Evolutionary conservation across 2,329 filamentous ascomycete species (phyloP).

Genomic region (Orbilia brochopaga): DNA sequence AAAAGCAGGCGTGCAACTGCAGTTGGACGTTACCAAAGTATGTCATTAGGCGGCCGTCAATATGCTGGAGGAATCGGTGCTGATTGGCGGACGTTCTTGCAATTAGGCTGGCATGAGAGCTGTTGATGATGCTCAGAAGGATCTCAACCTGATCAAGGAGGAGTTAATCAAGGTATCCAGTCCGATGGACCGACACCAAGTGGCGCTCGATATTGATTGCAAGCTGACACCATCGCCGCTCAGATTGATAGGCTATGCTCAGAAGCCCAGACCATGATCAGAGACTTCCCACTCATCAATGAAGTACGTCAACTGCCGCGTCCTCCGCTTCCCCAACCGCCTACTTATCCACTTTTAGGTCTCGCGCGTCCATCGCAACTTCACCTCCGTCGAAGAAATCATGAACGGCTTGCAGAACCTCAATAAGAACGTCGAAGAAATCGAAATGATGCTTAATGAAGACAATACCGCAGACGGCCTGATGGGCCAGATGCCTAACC

Average conservation of each 20-base stretch:
- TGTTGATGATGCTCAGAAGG: conserved; percentile 86
- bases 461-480: conserved; percentile 73
- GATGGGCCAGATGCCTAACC: conserved; percentile 76
- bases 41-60: not conserved
- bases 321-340: not conserved
- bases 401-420: conserved; percentile 88
- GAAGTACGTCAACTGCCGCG: conserved; percentile 59
- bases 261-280: conserved; percentile 96
- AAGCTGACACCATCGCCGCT: conserved; percentile 13
- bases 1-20: conserved; percentile 83
- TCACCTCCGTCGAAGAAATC: conserved; percentile 92
- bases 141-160: conserved; percentile 90
- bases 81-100: conserved; percentile 16
- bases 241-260: conserved; percentile 91
- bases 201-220: not conserved
- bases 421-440: conserved; percentile 73
- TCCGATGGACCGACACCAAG: not conserved
- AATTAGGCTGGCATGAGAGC: conserved; percentile 82
- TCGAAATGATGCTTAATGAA: conserved; percentile 78
- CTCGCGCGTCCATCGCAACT: conserved; percentile 94
- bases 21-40: conserved; percentile 81
- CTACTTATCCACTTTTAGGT: conserved; percentile 57
- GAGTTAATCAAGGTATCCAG: conserved; percentile 81
- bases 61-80: conserved; percentile 12
- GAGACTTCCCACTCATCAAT: conserved; percentile 93